Evolutionary conservation across 2,329 filamentous ascomycete species (phyloP), one percentile per base, ranked within the genome.

Genomic region (Hypoxylon sp.): DNA sequence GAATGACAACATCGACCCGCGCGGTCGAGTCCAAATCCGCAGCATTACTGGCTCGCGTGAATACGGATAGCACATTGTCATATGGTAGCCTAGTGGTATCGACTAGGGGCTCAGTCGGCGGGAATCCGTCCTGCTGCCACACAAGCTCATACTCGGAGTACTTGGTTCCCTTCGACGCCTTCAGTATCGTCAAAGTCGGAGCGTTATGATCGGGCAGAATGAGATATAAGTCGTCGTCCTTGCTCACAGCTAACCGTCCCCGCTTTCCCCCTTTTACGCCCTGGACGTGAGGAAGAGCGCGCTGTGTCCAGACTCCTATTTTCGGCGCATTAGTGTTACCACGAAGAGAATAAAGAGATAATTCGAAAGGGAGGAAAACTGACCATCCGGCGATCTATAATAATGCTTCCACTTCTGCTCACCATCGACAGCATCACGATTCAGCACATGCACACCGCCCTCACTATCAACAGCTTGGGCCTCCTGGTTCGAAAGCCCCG

Each of bases 401-500:
- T 81, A 81, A 69, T 81, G 80, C 52, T 78, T 81, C 80, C 80
- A 81, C 52, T 71, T 47, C 21, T 71, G 67, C 25, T 59, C 67
- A 0, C 74, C 76, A 21, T 74, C 74, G 14, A 74, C 27, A 0
- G 74, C 78, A 54, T 85, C 82, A 3, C 83, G 76, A 67, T 85
- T 85, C 29, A 85, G 69, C 0, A 84, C 80, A 55, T 85, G 83
- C 59, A 85, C 81, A 1, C 81, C 79, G 0, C 83, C 83, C 1
- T 76, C 77, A 2, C 68, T 64, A 48, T 84, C 83, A 2, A 81
- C 80, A 6, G 79, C 80, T 67, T 85, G 83, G 2, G 80, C 79
- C 74, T 85, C 83, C 73, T 86, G 83, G 66, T 85, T 85, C 61
- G 81, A 79, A 55, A 85, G 78, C 1, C 84, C 80, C 21, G 76